Base-by-base conservation (phyloP, 2,329 filamentous ascomycete species). In the Trichophyton verrucosum region DNA sequence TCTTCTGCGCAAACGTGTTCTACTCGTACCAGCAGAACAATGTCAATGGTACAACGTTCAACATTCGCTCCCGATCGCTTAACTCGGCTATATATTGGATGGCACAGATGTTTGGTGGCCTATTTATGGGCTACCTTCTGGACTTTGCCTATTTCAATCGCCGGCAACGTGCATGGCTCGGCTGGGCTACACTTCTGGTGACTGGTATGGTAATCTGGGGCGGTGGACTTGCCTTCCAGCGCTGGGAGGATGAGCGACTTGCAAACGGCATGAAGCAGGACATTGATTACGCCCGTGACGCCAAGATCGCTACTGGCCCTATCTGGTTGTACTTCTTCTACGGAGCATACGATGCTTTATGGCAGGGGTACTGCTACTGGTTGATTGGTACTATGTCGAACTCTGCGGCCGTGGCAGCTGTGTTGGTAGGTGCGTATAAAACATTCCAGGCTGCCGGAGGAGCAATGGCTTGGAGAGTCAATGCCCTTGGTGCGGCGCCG, bases 321-420 rank as follows among this genome's bases (percentile, higher is more conserved):
- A 85, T 88, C 66, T 82, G 87, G 66, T 74, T 88, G 13, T 87
- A 87, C 75, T 84, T 87, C 69, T 86, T 86, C 73, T 88, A 87
- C 68, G 85, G 86, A 46, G 79, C 82, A 63, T 86, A 84, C 67
- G 86, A 88, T 69, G 83, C 85, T 1, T 77, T 84, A 17, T 87
- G 83, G 83, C 85, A 87, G 70, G 82, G 81, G 1, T 80, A 76
- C 64, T 81, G 83, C 58, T 86, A 86, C 75, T 86, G 83, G 83
- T 67, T 78, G n/a, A 76, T 79, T 60, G 77, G 77, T 9, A 74
- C 77, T 1, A 71, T 73, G 62, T 76, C 73, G 22, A 77, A 79
- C 66, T 75, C 70, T 15, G 69, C 76, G 0, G 71, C 69, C 0
- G 67, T 72, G 8, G 71, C 75, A 0, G 77, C 78, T 15, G 70